A percentile compares a stretch with the other conserved stretches of the same genome.
Evolutionary conservation across 352 stramenopile species (phyloP).

Genomic region (Blastocystis sp.): DNA sequence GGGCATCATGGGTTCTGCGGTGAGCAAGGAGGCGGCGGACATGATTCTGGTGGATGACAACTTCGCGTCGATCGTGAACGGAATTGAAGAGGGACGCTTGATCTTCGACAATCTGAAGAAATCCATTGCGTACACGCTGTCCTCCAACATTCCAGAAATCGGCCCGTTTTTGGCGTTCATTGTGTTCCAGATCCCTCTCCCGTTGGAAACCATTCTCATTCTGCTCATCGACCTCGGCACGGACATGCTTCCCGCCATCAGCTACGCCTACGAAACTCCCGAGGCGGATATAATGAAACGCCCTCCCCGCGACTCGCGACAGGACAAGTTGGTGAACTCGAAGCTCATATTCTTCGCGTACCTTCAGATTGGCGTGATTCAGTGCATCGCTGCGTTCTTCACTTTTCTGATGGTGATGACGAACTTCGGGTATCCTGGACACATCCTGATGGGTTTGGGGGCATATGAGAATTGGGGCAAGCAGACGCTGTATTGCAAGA

Average conservation of each 20-base stretch:
- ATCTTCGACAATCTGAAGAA: slow-evolving; percentile 95
- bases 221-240: slow-evolving; percentile 87
- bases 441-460: slow-evolving; percentile 83
- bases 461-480: slow-evolving; percentile 84
- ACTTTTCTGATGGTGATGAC: slow-evolving; percentile 86
- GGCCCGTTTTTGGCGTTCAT: slow-evolving; percentile 84
- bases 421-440: slow-evolving; percentile 84
- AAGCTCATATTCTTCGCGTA: slow-evolving; percentile 89
- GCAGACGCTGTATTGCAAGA: slow-evolving; percentile 84
- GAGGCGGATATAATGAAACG: slow-evolving; percentile 87
- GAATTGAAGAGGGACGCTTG: slow-evolving; percentile 90
- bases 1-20: slow-evolving; percentile 93
- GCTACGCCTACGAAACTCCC: slow-evolving; percentile 86
- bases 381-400: slow-evolving; percentile 85
- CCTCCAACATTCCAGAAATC: slow-evolving; percentile 88
- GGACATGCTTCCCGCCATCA: slow-evolving; percentile 89
- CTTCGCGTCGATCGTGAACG: slow-evolving; percentile 92
- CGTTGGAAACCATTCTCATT: slow-evolving; percentile 88
- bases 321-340: slow-evolving; percentile 85
- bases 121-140: slow-evolving; percentile 88
- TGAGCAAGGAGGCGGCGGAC: slow-evolving; percentile 90
- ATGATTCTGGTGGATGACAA: slow-evolving; percentile 96
- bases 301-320: slow-evolving; percentile 81
- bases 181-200: slow-evolving; percentile 83
- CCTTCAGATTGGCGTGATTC: slow-evolving; percentile 85